These are phyloP conservation scores for Mortierella sp. DNA, from an alignment of 371 early-diverging fungal genomes.

Conservation along the genomic window DNA sequence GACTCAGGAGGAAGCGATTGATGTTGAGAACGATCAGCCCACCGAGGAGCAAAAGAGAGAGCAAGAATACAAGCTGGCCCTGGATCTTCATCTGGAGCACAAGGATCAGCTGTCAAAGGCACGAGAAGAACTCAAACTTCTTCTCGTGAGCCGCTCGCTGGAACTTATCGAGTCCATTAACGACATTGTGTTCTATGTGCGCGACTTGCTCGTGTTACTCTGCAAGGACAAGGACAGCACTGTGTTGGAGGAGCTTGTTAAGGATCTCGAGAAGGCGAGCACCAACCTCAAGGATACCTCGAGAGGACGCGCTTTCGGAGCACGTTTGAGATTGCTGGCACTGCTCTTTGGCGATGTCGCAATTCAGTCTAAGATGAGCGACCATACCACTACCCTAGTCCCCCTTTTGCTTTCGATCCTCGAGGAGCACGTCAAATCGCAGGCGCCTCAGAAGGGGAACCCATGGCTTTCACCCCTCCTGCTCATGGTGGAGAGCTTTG, in stretches of 20 bases:
- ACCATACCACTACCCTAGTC: conserved; percentile 58
- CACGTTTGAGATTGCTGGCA: conserved; percentile 75
- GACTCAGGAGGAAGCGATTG: background rate
- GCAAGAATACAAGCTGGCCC: conserved; percentile 45
- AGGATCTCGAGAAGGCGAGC: conserved; percentile 29
- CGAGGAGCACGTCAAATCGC: conserved; percentile 21
- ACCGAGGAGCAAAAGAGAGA: conserved; percentile 27
- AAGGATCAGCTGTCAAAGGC: conserved; percentile 60
- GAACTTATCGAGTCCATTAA: conserved; percentile 75
- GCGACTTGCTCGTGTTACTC: conserved; percentile 72
- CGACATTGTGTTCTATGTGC: conserved; percentile 77
- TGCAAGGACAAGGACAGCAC: conserved; percentile 61
- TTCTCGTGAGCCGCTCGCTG: conserved; percentile 66
- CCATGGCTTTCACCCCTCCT: conserved; percentile 77
- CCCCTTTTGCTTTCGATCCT: conserved; percentile 65
- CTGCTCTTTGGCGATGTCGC: conserved; percentile 70
- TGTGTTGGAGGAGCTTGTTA: conserved; percentile 62
- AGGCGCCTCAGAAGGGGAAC: conserved; percentile 52
- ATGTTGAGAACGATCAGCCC: conserved; percentile 27
- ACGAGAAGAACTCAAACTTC: conserved; percentile 66
- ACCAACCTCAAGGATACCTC: conserved; percentile 19
- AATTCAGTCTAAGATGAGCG: conserved; percentile 65
- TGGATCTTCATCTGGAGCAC: conserved; percentile 56
- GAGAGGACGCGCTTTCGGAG: conserved; percentile 56
- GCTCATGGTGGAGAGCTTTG: conserved; percentile 76